Base-by-base conservation (phyloP, 2,329 filamentous ascomycete genomes). In the Emergomyces pasteurianus region DNA sequence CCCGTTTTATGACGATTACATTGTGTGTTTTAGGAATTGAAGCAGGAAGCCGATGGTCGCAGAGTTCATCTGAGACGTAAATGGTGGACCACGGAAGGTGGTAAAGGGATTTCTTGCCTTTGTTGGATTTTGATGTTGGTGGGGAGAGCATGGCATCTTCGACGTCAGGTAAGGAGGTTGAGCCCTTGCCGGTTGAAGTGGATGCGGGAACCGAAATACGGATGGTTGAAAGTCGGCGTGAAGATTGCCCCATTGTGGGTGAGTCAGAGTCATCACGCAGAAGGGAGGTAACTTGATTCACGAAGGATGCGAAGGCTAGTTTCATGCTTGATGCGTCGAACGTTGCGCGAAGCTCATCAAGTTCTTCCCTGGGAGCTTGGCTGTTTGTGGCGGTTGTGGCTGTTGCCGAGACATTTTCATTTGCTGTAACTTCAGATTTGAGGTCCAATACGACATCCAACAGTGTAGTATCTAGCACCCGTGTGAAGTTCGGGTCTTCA, bases 401-500 rank as follows among this genome's bases (percentile, higher is more conserved):
- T 56, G 65, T 59, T 63, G 68, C 63, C 67, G 67, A 62, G 62
- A 62, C 59, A 67, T 66, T 68, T 68, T 64, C 69, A 26, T 43
- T 28, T 1, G 53, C 23, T 49, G 36, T 12, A n/a, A 43, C 23
- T 9, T 73, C 71, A 69, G 73, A 72, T 60, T 72, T 68, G 67
- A 79, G 68, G 66, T 89, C 86, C 59, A 94, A 73, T 62, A 92
- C 80, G 47, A 96, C 74, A 66, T 95, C 89, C 58, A 95, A 78
- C 64, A 86, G 81, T 60, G 88, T 80, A 3, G 83, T 74, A 68
- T 96, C 89, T 54, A 88, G 84, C 31, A 92, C 80, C 34, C 89
- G 83, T 10, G 86, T 88, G 72, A 96, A 96, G 61, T 92, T 86
- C 16, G 91, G 89, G 73, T 96, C 92, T 26, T 84, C 83, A 5